Conservation (phyloP, 2,329 filamentous ascomycete genomes). For the Epicoccum sorghinum region DNA sequence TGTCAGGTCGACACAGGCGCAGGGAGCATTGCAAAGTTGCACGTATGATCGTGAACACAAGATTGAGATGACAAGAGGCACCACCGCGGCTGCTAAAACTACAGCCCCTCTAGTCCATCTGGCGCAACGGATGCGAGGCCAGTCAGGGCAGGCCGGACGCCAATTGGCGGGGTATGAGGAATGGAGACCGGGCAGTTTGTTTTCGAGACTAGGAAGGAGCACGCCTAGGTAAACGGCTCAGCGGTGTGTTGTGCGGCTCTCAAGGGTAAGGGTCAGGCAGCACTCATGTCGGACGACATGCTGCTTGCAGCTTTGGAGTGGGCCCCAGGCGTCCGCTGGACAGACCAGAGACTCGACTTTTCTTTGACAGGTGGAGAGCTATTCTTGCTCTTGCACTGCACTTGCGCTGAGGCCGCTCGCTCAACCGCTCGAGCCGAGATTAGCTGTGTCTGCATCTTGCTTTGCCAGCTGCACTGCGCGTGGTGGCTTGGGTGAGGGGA, state of each 20-base stretch:
- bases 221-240: slow-evolving; percentile 5
- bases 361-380: slow-evolving; percentile 6
- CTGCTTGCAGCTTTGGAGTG: slow-evolving; percentile 12
- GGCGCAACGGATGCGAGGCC: not conserved
- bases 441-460: slow-evolving; percentile 1
- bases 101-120: too few species aligned
- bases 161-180: slow-evolving; percentile 8
- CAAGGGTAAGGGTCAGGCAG: slow-evolving; percentile 8
- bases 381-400: not conserved
- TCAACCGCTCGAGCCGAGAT: slow-evolving; percentile 1
- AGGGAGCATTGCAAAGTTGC: not conserved
- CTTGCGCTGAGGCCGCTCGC: not conserved
- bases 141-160: slow-evolving; percentile 3
- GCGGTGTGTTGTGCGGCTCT: slow-evolving; percentile 17
- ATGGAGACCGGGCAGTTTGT: slow-evolving; percentile 5
- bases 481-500: slow-evolving; percentile 3
- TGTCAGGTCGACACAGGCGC: not conserved
- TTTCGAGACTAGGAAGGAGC: slow-evolving; percentile 2
- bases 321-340: slow-evolving; percentile 6
- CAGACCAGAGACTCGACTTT: slow-evolving; percentile 3
- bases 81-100: too few species aligned
- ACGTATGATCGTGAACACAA: not conserved
- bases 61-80: too few species aligned
- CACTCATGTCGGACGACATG: slow-evolving; percentile 1
- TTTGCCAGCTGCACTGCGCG: not conserved